These are phyloP conservation scores for Saccharomycopsis oosterbeekiorum DNA, from an alignment of 805 yeast genomes.

Conservation along the genomic window DNA sequence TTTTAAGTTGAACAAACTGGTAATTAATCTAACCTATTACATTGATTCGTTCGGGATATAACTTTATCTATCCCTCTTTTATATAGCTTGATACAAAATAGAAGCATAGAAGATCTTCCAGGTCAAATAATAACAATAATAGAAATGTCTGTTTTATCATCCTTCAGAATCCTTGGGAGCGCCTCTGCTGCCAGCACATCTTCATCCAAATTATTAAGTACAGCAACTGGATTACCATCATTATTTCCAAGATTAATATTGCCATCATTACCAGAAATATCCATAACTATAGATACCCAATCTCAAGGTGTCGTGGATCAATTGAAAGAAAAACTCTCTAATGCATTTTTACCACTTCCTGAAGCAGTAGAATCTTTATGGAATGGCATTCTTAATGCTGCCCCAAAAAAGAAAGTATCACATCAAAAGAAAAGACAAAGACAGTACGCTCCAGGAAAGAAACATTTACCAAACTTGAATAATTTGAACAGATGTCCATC, in stretches of 20 bases:
- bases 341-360: not conserved
- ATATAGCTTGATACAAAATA: too few relatives aligned
- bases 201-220: not conserved
- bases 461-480: constrained; percentile 65
- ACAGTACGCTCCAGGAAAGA: constrained; percentile 72
- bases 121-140: not conserved
- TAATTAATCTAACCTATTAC: not conserved
- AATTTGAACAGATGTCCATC: constrained; percentile 88
- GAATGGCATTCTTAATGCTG: constrained; percentile 70
- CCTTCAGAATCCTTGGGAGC: not conserved
- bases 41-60: not conserved
- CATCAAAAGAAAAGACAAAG: constrained; percentile 78
- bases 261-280: not conserved
- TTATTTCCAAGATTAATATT: not conserved
- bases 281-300: not conserved
- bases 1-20: not conserved
- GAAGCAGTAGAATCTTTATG: constrained; percentile 6
- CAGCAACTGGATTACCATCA: not conserved
- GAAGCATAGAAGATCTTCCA: not conserved
- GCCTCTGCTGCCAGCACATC: not conserved
- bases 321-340: not conserved
- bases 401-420: constrained; percentile 88
- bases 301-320: not conserved
- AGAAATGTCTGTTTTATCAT: not conserved
- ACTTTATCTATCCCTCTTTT: not conserved